These are phyloP conservation scores for Termitomyces sp. DNA, from an alignment of 768 basidiomycete genomes.

Conservation along the genomic window DNA sequence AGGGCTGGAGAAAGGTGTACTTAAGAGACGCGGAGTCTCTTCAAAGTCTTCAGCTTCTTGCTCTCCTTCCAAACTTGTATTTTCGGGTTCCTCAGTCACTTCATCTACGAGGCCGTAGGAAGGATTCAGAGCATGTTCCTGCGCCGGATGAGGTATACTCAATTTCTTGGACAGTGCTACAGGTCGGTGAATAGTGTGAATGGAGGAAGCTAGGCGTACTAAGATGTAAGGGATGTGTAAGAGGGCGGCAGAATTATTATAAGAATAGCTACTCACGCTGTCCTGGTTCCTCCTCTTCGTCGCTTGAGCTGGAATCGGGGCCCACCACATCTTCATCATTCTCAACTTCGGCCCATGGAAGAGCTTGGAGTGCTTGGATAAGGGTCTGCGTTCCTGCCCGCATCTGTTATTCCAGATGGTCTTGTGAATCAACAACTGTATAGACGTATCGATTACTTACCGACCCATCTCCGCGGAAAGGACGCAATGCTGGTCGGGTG, in stretches of 20 bases:
- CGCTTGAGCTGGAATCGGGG: constrained; percentile 46
- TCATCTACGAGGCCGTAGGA: constrained; percentile 24
- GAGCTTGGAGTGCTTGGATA: constrained; percentile 83
- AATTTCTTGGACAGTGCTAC: constrained; percentile 60
- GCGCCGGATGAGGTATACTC: constrained; percentile 19
- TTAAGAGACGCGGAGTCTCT: constrained; percentile 41
- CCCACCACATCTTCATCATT: constrained; percentile 59
- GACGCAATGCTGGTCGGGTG: constrained; percentile 40
- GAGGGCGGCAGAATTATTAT: background rate
- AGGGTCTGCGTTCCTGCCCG: constrained; percentile 85
- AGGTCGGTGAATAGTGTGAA: constrained; percentile 84
- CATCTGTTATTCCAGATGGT: constrained; percentile 47
- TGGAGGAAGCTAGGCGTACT: constrained; percentile 71
- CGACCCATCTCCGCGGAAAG: constrained; percentile 69
- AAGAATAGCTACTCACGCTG: constrained; percentile 19
- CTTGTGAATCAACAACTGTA: constrained; percentile 10
- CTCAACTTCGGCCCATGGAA: constrained; percentile 75
- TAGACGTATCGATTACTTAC: constrained; percentile 37
- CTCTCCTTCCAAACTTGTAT: constrained; percentile 47
- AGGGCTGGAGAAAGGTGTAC: constrained; percentile 11
- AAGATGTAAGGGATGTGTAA: constrained; percentile 22
- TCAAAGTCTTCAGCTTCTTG: constrained; percentile 51
- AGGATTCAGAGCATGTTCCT: constrained; percentile 15
- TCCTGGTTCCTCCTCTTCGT: constrained; percentile 59
- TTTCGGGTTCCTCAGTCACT: constrained; percentile 33